Evolutionary conservation across 495 filamentous ascomycete species (phyloP).

Genomic region (Podospora comata): DNA sequence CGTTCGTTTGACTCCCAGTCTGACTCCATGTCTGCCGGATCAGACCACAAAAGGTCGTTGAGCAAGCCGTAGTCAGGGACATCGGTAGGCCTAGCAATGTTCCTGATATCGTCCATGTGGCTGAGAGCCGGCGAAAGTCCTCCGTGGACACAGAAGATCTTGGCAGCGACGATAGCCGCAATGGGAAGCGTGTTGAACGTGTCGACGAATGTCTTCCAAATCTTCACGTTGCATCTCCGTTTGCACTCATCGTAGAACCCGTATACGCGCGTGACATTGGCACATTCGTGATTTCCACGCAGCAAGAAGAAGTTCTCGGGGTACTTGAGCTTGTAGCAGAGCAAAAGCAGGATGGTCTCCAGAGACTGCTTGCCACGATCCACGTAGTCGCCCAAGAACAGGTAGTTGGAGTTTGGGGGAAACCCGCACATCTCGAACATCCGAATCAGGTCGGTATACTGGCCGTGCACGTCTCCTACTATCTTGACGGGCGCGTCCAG

Average conservation of each 20-base stretch:
- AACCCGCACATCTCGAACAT: slow-evolving; percentile 99
- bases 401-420: slow-evolving; percentile 86
- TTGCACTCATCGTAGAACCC: slow-evolving; percentile 99
- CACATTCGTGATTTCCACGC: slow-evolving; percentile 96
- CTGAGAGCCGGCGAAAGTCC: slow-evolving; percentile 87
- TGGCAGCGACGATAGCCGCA: slow-evolving; percentile 91
- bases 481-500: slow-evolving; percentile 97
- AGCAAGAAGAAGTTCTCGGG: slow-evolving; percentile 99
- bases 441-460: slow-evolving; percentile 94
- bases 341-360: slow-evolving; percentile 89
- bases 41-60: slow-evolving; percentile 96
- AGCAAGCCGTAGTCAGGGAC: slow-evolving; percentile 96
- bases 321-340: slow-evolving; percentile 98
- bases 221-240: slow-evolving; percentile 92
- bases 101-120: slow-evolving; percentile 98
- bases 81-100: slow-evolving; percentile 93
- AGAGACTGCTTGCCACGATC: slow-evolving; percentile 96
- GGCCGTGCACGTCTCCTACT: slow-evolving; percentile 95
- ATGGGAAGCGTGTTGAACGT: slow-evolving; percentile 97
- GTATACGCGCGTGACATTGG: slow-evolving; percentile 97
- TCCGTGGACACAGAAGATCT: slow-evolving; percentile 99
- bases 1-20: slow-evolving; percentile 98
- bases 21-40: slow-evolving; percentile 94
- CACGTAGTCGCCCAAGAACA: slow-evolving; percentile 97
- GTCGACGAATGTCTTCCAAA: slow-evolving; percentile 99